Base-by-base conservation (phyloP, 1,284 basidiomycete species). In the Cutaneotrichosporon sp. region DNA sequence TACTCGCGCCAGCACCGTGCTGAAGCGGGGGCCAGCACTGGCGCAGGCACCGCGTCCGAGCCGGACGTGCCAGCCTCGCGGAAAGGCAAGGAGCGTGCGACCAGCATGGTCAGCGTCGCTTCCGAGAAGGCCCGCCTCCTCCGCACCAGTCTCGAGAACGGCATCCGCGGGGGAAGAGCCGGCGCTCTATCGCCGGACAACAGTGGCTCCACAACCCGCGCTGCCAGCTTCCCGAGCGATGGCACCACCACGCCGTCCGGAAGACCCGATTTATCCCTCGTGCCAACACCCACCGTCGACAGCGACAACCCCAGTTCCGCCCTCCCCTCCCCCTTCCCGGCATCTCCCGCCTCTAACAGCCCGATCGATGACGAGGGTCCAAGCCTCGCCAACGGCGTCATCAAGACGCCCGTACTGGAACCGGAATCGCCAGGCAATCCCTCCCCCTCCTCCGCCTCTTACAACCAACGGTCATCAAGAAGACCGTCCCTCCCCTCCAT, bases 401-500 rank as follows among this genome's bases (percentile, higher is more conserved):
- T 25, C 43, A 22, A 47, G 22, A 33, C 54, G 6, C 54, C 54
- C 14, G 31, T 24, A 18, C 18, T 14, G 25, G 43, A 36, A 3
- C 22, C 9, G 13, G 51, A 56, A 13, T 45, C 46, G 16, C 20
- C 51, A 20, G 27, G 24, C 33, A 27, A 20, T 45, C 31, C 56
- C 42, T 50, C 55, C 14, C 55, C 55, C 13, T 49, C 25, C 22
- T 9, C 45, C n/a, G 33, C 38, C 20, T 45, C 45, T 27, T 50
- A 27, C 24, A 50, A 27, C 16, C 55, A 57, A 13, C 56, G 56
- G 11, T 68, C 72, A 0, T 75, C 76, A 2, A 70, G 75, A 14
- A 71, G 79, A 14, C 79, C 79, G 1, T 77, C 77, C 18, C 65
- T 80, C 0, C 79, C 79, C 0, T 77, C 78, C 25, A 81, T 81